Base-by-base conservation (phyloP, 441 rosid species). In the Populus trichocarpa region DNA sequence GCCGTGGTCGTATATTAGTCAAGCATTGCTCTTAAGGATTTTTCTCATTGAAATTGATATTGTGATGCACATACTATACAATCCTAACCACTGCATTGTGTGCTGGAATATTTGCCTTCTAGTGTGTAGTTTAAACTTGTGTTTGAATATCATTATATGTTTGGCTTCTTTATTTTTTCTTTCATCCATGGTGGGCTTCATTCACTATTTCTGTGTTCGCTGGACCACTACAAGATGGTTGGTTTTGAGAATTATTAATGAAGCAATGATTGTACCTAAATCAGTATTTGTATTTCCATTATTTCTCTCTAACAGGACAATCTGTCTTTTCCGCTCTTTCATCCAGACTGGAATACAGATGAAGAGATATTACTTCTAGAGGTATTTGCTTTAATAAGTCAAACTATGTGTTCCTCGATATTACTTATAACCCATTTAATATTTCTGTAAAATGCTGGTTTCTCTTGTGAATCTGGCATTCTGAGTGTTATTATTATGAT, bases 281-380 rank as follows among this genome's bases (percentile, higher is more conserved):
- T 25, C 8, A 9, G 38, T 67, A 11, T 46, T 14, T 7, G 7
- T 14, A 50, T 65, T 73, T 70, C 32, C 67, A 26, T 69, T 72
- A 67, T 79, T 59, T 75, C 59, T 79, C 33, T 40, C 63, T 38
- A 25, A 74, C 92, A 94, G 99, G 99, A 96, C 85, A 94, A 93
- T 86, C 86, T 94, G 85, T 90, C 94, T 67, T 96, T 96, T 82
- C 95, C 98, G 8, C 89, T 96, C 79, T 86, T 94, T 81, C 84
- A 93, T 85, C 89, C 91, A 80, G 94, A 92, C 75, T 96, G 99
- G 99, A 93, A 94, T 89, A 94, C 93, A 20, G 98, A 94, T 81
- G 98, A 96, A 87, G 99, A 96, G 85, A 89, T 91, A 82, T 84
- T 94, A 82, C 95, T 94, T 82, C 90, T 96, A 67, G 99, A 94